These are phyloP conservation scores for Alternaria gansuensis DNA, from an alignment of 2,329 filamentous ascomycete species.

Conservation along the genomic window DNA sequence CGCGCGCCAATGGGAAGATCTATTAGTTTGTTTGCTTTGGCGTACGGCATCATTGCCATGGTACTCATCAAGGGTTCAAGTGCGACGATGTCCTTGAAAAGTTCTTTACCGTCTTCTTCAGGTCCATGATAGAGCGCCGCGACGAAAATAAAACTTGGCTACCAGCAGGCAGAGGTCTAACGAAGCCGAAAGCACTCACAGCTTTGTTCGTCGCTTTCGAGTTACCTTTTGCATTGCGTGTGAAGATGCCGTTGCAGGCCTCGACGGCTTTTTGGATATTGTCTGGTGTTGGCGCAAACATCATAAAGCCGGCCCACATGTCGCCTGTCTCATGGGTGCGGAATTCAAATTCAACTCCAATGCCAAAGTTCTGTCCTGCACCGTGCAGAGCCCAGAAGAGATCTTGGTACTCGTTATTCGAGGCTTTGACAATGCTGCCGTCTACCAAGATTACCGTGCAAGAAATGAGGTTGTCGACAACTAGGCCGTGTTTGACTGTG, in stretches of 20 bases:
- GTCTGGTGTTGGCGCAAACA: slow-evolving; percentile 15
- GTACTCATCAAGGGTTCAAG: slow-evolving; percentile 13
- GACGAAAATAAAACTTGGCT: slow-evolving; percentile 14
- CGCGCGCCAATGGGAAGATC: slow-evolving; percentile 13
- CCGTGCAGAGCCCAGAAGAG: slow-evolving; percentile 66
- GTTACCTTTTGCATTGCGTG: slow-evolving; percentile 4
- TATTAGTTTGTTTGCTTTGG: slow-evolving; percentile 16
- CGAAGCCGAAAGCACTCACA: slow-evolving; percentile 15
- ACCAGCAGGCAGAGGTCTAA: slow-evolving; percentile 14
- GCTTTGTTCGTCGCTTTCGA: slow-evolving; percentile 13
- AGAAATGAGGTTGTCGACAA: slow-evolving; percentile 63
- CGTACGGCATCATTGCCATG: slow-evolving; percentile 15
- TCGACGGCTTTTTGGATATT: slow-evolving; percentile 11
- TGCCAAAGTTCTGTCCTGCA: slow-evolving; percentile 67
- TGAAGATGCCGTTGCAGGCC: slow-evolving; percentile 17
- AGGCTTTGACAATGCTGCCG: slow-evolving; percentile 54
- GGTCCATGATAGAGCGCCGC: slow-evolving; percentile 1
- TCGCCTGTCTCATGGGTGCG: slow-evolving; percentile 48
- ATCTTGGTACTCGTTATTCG: slow-evolving; percentile 50
- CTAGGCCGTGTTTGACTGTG: slow-evolving; percentile 62
- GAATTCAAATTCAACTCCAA: slow-evolving; percentile 56
- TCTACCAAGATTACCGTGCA: slow-evolving; percentile 62
- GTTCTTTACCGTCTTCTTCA: slow-evolving; percentile 16
- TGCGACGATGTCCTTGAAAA: slow-evolving; percentile 12
- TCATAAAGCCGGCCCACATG: slow-evolving; percentile 25